Evolutionary conservation across 2,329 filamentous ascomycete species (phyloP).

Genomic region (Exophiala spinifera): DNA sequence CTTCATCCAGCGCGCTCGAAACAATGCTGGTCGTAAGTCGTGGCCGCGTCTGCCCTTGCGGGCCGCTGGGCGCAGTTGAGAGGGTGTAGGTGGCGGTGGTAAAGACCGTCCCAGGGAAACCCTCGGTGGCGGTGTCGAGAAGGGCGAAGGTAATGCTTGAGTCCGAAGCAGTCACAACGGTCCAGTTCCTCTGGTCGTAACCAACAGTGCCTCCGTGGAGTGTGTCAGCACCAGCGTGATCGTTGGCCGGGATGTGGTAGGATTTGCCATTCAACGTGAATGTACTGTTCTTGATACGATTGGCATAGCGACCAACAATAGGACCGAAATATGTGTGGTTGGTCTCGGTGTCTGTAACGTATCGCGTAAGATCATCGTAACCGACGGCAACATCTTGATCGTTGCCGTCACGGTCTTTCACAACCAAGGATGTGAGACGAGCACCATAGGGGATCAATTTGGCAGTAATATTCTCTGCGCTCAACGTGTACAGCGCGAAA

Average conservation of each 20-base stretch:
- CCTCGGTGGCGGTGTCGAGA: conserved; percentile 42
- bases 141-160: conserved; percentile 47
- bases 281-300: conserved; percentile 56
- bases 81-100: conserved; percentile 47
- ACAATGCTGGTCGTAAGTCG: conserved; percentile 45
- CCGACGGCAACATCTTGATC: conserved; percentile 51
- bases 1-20: conserved; percentile 44
- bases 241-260: conserved; percentile 51
- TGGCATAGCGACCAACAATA: conserved; percentile 52
- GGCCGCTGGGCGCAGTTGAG: conserved; percentile 37
- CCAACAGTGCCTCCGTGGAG: conserved; percentile 51
- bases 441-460: conserved; percentile 49
- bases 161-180: conserved; percentile 41
- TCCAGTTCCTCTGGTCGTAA: conserved; percentile 51
- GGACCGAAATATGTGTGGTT: conserved; percentile 49
- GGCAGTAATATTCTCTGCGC: conserved; percentile 47
- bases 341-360: conserved; percentile 45
- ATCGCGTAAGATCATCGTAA: conserved; percentile 47
- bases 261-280: conserved; percentile 49
- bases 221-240: conserved; percentile 50
- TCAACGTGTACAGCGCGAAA: conserved; percentile 46
- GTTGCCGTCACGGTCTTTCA: conserved; percentile 50
- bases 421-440: conserved; percentile 45
- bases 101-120: conserved; percentile 48
- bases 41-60: conserved; percentile 37